Conservation (phyloP, 768 basidiomycete genomes). For the Mycena albidolilacea region DNA sequence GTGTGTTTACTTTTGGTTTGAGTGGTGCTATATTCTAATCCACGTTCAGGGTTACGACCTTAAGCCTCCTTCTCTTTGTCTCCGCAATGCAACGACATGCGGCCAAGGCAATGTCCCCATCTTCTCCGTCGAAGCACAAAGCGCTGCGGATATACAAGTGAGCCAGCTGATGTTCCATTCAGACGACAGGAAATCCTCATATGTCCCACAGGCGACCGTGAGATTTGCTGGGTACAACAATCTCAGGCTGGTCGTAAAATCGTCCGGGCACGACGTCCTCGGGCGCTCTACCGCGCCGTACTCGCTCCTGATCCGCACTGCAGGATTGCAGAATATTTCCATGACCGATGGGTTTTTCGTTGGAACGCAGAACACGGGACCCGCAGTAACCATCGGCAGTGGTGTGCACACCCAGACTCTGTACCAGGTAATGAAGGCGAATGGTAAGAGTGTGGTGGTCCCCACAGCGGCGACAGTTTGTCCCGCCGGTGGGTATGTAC, state of each 20-base stretch:
- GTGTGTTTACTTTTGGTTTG: neutral
- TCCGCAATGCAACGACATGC: constrained; percentile 43
- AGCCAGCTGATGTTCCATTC: neutral
- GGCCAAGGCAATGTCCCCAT: constrained; percentile 51
- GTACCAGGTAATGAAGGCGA: constrained; percentile 43
- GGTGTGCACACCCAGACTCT: constrained; percentile 45
- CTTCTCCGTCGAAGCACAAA: constrained; percentile 48
- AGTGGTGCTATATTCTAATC: neutral
- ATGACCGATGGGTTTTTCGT: constrained; percentile 42
- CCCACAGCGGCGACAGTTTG: constrained; percentile 47
- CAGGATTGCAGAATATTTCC: constrained; percentile 46
- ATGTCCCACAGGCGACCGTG: constrained; percentile 45
- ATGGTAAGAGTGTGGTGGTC: constrained; percentile 47
- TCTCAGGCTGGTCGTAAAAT: constrained; percentile 44
- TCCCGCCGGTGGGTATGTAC: constrained; percentile 47
- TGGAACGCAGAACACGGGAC: constrained; percentile 41
- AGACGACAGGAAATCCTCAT: neutral
- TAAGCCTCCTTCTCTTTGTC: constrained; percentile 45
- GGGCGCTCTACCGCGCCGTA: constrained; percentile 53
- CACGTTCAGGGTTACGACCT: constrained; percentile 44
- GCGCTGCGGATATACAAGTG: constrained; percentile 49
- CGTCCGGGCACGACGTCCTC: constrained; percentile 52
- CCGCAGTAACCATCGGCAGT: constrained; percentile 47
- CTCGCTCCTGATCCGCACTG: constrained; percentile 51
- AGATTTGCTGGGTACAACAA: neutral